A percentile compares a stretch with the other conserved stretches of the same genome.
Conservation (phyloP, 306 rosid species). For the Adenanthera pavonina region DNA sequence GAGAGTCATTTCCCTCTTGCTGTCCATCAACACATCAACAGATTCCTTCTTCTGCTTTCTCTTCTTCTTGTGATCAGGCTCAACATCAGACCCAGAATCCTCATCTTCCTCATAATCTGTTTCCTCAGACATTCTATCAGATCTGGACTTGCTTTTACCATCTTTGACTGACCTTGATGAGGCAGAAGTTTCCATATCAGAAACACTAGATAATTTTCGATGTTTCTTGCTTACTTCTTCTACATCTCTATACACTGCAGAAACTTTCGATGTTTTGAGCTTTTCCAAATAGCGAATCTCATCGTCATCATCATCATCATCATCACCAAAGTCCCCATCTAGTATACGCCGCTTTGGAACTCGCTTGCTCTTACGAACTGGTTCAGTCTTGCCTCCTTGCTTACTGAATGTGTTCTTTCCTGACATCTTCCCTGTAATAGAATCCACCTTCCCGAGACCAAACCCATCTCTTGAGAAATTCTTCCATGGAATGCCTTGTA, state of each 20-base stretch:
- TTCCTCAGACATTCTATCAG: neutral
- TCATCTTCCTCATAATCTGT: conserved; percentile 57
- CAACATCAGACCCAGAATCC: conserved; percentile 75
- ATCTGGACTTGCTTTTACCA: conserved; percentile 1
- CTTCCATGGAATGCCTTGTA: conserved; percentile 94
- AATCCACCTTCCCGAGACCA: conserved; percentile 67
- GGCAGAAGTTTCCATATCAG: conserved; percentile 61
- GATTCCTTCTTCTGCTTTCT: conserved; percentile 81
- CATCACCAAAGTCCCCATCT: conserved; percentile 73
- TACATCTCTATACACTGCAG: conserved; percentile 68
- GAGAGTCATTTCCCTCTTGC: conserved; percentile 61
- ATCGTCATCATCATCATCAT: conserved; percentile 77
- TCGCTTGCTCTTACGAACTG: conserved; percentile 48
- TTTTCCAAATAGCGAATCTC: conserved; percentile 94
- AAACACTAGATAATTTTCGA: conserved; percentile 75
- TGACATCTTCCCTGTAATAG: conserved; percentile 60
- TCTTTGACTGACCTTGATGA: conserved; percentile 32
- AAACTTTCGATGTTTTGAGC: conserved; percentile 72
- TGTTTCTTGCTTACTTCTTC: conserved; percentile 85
- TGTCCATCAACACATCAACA: conserved; percentile 61
- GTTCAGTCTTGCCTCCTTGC: conserved; percentile 17
- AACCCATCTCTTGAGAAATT: conserved; percentile 79
- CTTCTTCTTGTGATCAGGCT: conserved; percentile 71
- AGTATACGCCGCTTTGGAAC: conserved; percentile 78
- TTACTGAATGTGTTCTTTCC: conserved; percentile 54